Evolutionary conservation across 1,284 basidiomycete genomes (phyloP).

Genomic region (Heterobasidion irregulare): DNA sequence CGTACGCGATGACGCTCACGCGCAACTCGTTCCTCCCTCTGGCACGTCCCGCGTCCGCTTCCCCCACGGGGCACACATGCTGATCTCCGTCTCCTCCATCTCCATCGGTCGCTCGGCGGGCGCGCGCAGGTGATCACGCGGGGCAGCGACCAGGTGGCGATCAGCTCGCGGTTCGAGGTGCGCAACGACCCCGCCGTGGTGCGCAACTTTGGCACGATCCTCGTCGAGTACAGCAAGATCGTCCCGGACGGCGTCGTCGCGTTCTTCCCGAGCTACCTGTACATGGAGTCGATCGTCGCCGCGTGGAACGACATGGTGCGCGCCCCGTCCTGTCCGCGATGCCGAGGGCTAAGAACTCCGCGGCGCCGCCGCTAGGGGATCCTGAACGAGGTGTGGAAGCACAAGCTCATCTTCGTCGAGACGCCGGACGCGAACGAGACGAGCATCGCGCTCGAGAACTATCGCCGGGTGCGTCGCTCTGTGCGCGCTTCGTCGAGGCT

Average conservation of each 20-base stretch:
- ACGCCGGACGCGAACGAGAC: slow-evolving; percentile 99
- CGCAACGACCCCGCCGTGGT: slow-evolving; percentile 99
- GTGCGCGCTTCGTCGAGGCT: not conserved
- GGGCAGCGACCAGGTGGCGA: slow-evolving; percentile 97
- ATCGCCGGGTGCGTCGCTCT: slow-evolving; percentile 64
- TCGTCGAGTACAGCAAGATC: slow-evolving; percentile 96
- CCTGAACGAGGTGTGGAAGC: slow-evolving; percentile 98
- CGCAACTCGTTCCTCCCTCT: slow-evolving; percentile 97
- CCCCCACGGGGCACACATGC: no score
- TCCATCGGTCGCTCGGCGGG: no score
- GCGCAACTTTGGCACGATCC: slow-evolving; percentile 96
- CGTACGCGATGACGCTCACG: slow-evolving; percentile 96
- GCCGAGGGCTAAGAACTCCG: not conserved
- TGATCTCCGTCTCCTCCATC: no score
- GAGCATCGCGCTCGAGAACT: slow-evolving; percentile 96
- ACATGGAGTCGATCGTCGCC: slow-evolving; percentile 99
- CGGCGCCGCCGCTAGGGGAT: slow-evolving; percentile 62
- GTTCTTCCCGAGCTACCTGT: slow-evolving; percentile 99
- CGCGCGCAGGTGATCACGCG: slow-evolving; percentile 82
- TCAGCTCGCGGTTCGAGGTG: slow-evolving; percentile 99
- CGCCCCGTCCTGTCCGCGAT: slow-evolving; percentile 5
- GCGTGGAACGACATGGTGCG: slow-evolving; percentile 99
- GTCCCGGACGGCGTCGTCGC: slow-evolving; percentile 99
- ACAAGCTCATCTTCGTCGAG: slow-evolving; percentile 99
- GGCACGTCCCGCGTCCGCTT: slow-evolving; percentile 33